These are phyloP conservation scores for Parachaetomium inaequale DNA, from an alignment of 495 filamentous ascomycete species.

Conservation along the genomic window DNA sequence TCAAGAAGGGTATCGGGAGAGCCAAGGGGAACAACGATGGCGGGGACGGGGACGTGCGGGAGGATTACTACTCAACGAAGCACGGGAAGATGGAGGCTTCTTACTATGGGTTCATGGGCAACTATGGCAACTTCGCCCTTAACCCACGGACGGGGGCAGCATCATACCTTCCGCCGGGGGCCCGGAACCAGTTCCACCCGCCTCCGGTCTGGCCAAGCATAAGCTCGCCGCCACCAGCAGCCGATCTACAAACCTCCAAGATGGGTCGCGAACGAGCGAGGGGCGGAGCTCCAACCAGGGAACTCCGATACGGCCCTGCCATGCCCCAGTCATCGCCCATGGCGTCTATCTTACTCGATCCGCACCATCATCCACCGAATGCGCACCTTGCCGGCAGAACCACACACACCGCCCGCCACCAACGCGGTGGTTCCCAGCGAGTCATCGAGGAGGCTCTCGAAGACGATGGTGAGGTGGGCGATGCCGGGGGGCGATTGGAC, in stretches of 20 bases:
- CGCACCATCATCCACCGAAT: slow-evolving; percentile 73
- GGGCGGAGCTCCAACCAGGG: slow-evolving; percentile 25
- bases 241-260: slow-evolving; percentile 52
- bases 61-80: slow-evolving; percentile 91
- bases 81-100: slow-evolving; percentile 97
- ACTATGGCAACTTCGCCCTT: slow-evolving; percentile 77
- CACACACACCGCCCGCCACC: slow-evolving; percentile 34
- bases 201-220: slow-evolving; percentile 73
- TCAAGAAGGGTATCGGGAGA: slow-evolving; percentile 73
- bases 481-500: slow-evolving; percentile 70
- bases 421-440: slow-evolving; percentile 41
- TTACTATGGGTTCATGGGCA: slow-evolving; percentile 87
- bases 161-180: slow-evolving; percentile 44
- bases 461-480: slow-evolving; percentile 57
- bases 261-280: slow-evolving; percentile 45
- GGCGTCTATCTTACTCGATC: slow-evolving; percentile 76
- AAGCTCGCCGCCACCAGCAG: slow-evolving; percentile 56
- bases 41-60: slow-evolving; percentile 64
- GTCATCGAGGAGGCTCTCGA: slow-evolving; percentile 49
- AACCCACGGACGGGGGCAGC: slow-evolving; percentile 57
- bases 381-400: neutral
- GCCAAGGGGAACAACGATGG: slow-evolving; percentile 29
- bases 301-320: slow-evolving; percentile 35
- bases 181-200: slow-evolving; percentile 66
- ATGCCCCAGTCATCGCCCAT: slow-evolving; percentile 51